A percentile compares a stretch with the other conserved stretches of the same genome.
Conservation (phyloP, 2,329 filamentous ascomycete species). For the Pezizomycotina sp. region DNA sequence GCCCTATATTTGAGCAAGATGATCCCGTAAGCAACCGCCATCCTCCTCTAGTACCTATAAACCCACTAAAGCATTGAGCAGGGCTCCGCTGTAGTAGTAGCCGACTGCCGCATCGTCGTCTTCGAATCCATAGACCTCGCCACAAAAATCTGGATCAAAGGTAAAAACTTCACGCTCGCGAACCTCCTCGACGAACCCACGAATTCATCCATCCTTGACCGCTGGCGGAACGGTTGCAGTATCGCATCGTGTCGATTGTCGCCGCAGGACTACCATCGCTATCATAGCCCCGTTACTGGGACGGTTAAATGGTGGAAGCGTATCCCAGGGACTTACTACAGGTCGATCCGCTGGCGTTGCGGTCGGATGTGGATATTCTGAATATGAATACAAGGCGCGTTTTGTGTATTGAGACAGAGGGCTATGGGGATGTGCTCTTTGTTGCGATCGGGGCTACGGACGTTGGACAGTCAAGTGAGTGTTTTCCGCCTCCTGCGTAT, state of each 20-base stretch:
- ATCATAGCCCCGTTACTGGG: slow-evolving; percentile 32
- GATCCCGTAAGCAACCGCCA: slow-evolving; percentile 19
- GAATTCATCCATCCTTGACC: too few species aligned
- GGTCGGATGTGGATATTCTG: slow-evolving; percentile 29
- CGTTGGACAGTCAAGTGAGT: slow-evolving; percentile 31
- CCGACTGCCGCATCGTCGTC: slow-evolving; percentile 30
- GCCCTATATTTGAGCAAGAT: slow-evolving; percentile 25
- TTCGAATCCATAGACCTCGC: slow-evolving; percentile 28
- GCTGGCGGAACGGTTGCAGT: slow-evolving; percentile 29
- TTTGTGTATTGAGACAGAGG: slow-evolving; percentile 29
- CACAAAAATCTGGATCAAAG: slow-evolving; percentile 31
- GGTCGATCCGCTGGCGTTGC: slow-evolving; percentile 30
- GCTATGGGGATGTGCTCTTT: slow-evolving; percentile 32
- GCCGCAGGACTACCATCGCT: slow-evolving; percentile 35
- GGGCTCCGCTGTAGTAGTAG: slow-evolving; percentile 26
- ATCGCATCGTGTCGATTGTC: slow-evolving; percentile 32
- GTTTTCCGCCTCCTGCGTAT: slow-evolving; percentile 1
- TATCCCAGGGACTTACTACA: slow-evolving; percentile 33
- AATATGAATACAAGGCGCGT: slow-evolving; percentile 30
- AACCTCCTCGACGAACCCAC: slow-evolving; percentile 29
- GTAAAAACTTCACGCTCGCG: slow-evolving; percentile 31
- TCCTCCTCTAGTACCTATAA: background rate
- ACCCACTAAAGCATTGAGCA: background rate
- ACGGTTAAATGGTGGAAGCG: slow-evolving; percentile 29
- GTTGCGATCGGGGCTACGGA: slow-evolving; percentile 32